phyloP scores from a whole-genome alignment of 306 rosid species.

The Erythrophleum fordii region DNA sequence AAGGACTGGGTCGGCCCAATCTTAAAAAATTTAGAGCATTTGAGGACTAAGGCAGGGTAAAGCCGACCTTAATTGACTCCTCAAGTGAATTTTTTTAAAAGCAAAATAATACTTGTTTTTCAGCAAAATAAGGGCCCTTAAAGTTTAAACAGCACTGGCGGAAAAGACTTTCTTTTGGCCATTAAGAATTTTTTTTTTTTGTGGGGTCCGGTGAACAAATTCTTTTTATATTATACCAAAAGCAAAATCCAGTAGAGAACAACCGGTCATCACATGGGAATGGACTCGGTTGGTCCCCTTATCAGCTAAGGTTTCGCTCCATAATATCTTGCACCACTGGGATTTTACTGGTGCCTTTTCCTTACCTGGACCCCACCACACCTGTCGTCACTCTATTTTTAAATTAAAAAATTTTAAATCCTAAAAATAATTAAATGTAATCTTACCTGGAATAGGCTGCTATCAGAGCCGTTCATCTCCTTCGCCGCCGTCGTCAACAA shows the following conservation, averaged over 20 bases:
- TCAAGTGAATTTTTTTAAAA: no score
- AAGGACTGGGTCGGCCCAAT: no score
- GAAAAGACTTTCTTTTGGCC: no score
- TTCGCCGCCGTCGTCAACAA: conserved; percentile 35
- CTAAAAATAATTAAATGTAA: no score
- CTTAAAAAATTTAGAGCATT: no score
- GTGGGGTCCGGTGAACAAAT: not conserved
- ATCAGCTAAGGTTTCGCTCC: not conserved
- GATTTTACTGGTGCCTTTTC: not conserved
- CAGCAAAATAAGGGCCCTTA: no score
- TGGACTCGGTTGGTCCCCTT: conserved; percentile 24
- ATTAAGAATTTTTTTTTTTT: no score
- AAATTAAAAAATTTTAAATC: not conserved
- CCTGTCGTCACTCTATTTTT: not conserved
- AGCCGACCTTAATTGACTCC: no score
- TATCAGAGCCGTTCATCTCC: conserved; percentile 51
- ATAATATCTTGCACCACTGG: not conserved
- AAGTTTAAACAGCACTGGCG: no score
- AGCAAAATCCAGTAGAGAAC: not conserved
- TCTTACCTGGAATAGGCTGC: conserved; percentile 45
- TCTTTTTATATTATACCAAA: not conserved
- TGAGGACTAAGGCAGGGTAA: no score
- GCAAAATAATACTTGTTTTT: no score
- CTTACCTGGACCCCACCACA: not conserved
- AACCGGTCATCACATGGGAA: conserved; percentile 19